phyloP scores from a whole-genome alignment of 2,329 filamentous ascomycete species.

The Fusarium luffae region DNA sequence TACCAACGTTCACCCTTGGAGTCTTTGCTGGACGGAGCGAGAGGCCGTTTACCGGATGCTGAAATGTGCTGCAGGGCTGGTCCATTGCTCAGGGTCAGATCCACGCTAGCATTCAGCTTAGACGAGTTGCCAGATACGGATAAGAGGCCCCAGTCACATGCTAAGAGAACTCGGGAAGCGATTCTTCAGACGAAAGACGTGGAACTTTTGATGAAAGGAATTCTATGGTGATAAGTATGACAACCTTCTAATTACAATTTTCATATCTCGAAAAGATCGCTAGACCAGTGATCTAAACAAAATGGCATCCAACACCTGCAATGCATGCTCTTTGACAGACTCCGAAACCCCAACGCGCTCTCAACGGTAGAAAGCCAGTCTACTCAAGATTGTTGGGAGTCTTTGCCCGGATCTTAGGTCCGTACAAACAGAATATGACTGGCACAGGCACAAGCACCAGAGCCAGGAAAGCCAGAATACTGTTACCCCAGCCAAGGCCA shows the following conservation, averaged over 20 bases:
- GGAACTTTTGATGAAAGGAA: background rate
- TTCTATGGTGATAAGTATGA: background rate
- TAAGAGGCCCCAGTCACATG: background rate
- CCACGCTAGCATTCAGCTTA: background rate
- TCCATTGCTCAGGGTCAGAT: background rate
- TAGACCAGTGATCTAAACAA: background rate
- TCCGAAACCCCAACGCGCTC: background rate
- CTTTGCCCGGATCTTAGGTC: constrained; percentile 40
- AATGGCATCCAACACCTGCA: background rate
- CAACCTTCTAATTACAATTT: background rate
- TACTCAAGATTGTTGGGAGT: constrained; percentile 37
- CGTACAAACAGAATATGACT: constrained; percentile 35
- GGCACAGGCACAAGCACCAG: constrained; percentile 41
- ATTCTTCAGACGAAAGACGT: background rate
- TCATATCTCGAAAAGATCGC: background rate
- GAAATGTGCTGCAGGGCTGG: background rate
- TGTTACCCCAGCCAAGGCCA: constrained; percentile 60
- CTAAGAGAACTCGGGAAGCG: background rate
- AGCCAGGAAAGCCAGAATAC: constrained; percentile 59
- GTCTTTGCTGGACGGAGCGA: background rate
- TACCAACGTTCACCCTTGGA: background rate
- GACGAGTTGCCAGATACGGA: background rate
- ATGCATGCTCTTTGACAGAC: background rate
- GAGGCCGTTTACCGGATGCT: background rate
- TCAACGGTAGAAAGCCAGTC: background rate